Percentiles rank a stretch among this genome's conserved stretches.
phyloP scores from a whole-genome alignment of 1,139 yeast species.

The Sugiyamaella pinicola region DNA sequence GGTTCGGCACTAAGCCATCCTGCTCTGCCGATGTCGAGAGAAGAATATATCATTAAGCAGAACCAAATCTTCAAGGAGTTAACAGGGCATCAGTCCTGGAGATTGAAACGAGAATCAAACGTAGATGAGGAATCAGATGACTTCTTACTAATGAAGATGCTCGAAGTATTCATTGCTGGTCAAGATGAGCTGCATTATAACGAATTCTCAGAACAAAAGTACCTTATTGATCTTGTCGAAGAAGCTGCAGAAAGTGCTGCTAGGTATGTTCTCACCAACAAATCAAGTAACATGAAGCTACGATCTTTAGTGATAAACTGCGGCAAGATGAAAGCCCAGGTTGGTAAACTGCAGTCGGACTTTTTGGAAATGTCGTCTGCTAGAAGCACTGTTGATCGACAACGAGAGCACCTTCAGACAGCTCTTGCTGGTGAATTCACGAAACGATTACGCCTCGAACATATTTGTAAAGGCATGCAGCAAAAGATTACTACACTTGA shows the following conservation, averaged over 20 bases:
- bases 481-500: conserved; percentile 1
- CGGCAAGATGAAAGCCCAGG: conserved; percentile 22
- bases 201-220: conserved; percentile 26
- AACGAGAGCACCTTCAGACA: conserved; percentile 15
- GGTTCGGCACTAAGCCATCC: conserved; percentile 13
- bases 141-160: conserved; percentile 24
- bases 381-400: conserved; percentile 7
- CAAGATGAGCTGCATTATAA: conserved; percentile 30
- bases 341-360: conserved; percentile 25
- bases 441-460: conserved; percentile 14
- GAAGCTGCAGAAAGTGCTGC: conserved; percentile 16
- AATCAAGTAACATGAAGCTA: conserved; percentile 1
- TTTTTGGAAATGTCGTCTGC: conserved; percentile 22
- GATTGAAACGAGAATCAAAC: conserved; percentile 20
- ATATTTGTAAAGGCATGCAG: conserved; percentile 16
- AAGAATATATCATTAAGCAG: conserved; percentile 30
- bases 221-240: conserved; percentile 19
- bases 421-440: conserved; percentile 10
- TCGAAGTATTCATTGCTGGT: conserved; percentile 28
- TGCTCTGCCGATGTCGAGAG: conserved; percentile 26
- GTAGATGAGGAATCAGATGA: conserved; percentile 10
- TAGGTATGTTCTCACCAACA: conserved; percentile 1
- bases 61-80: conserved; percentile 29
- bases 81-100: conserved; percentile 29
- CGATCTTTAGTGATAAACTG: conserved; percentile 19